A percentile compares a stretch with the other conserved stretches of the same genome.
phyloP scores from a whole-genome alignment of 257 asterid genomes.

The Nicotiana undulata region DNA sequence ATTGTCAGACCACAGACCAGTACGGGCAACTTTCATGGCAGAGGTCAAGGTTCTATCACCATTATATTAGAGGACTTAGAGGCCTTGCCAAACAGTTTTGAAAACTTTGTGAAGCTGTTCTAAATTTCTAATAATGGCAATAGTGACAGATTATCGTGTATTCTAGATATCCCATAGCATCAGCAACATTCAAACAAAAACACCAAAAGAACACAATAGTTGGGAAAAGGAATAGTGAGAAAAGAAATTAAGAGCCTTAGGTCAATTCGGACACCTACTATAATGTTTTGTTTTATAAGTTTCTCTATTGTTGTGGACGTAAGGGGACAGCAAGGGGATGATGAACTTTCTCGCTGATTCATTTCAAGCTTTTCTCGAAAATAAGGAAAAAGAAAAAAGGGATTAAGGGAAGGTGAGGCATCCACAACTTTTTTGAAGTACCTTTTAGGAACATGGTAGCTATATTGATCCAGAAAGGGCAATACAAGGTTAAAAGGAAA shows the following conservation, averaged over 20 bases:
- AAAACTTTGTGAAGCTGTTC: not conserved
- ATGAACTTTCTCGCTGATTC: not conserved
- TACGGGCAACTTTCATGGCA: constrained; percentile 42
- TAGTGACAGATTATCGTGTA: not conserved
- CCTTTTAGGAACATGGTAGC: not conserved
- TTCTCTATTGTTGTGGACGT: not conserved
- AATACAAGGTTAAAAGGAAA: not conserved
- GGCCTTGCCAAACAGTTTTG: not conserved
- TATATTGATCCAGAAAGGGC: not conserved
- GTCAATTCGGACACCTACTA: not conserved
- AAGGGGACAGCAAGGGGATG: not conserved
- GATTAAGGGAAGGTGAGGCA: not conserved
- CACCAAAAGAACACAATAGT: not conserved
- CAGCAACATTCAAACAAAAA: not conserved
- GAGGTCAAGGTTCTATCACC: constrained; percentile 19
- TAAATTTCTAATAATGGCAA: not conserved
- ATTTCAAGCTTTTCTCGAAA: not conserved
- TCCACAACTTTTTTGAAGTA: not conserved
- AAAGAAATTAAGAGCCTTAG: not conserved
- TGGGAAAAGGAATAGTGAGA: not conserved
- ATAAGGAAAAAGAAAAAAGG: not conserved
- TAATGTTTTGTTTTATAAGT: not conserved
- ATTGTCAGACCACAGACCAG: constrained; percentile 67
- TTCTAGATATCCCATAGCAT: not conserved
- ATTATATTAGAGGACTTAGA: not conserved